Conservation (phyloP, 306 rosid species). For the Luffa aegyptiaca region DNA sequence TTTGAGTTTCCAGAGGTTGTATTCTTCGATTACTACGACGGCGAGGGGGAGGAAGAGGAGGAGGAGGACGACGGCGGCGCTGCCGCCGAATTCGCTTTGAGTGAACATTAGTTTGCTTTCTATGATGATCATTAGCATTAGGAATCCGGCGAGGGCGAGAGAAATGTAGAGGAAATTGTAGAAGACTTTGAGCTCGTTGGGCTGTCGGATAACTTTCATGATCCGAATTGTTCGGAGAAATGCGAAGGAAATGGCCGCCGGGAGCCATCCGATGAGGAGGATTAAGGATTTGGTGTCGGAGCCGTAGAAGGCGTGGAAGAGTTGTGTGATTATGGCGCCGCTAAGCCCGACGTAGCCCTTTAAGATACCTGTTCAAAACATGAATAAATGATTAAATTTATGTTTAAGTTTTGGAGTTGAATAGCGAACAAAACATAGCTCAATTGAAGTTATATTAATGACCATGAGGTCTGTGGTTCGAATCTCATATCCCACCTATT, state of each 20-base stretch:
- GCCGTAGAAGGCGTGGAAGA: constrained; percentile 22
- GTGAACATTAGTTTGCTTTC: constrained; percentile 1
- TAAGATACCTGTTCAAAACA: constrained; percentile 25
- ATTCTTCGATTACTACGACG: constrained; percentile 14
- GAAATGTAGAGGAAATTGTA: constrained; percentile 20
- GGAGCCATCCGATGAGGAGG: constrained; percentile 28
- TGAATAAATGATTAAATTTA: no score
- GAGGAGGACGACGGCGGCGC: constrained; percentile 8
- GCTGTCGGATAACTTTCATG: constrained; percentile 10
- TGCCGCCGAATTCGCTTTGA: not conserved
- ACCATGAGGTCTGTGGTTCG: no score
- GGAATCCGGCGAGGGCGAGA: constrained; percentile 22
- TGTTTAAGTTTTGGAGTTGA: not conserved
- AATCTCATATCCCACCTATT: no score
- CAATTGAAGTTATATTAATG: no score
- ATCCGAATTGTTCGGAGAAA: constrained; percentile 15
- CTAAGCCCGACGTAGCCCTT: constrained; percentile 61
- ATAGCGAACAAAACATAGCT: no score
- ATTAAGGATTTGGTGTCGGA: constrained; percentile 13
- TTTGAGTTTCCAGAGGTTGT: constrained; percentile 1
- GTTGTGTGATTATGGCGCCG: constrained; percentile 28
- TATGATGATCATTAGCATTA: constrained; percentile 18
- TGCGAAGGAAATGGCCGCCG: constrained; percentile 13
- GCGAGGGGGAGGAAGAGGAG: constrained; percentile 22
- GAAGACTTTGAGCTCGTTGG: constrained; percentile 19